Evolutionary conservation across 139 green algal species (phyloP), one percentile per base, ranked within the genome.

Genomic region (Chara braunii): DNA sequence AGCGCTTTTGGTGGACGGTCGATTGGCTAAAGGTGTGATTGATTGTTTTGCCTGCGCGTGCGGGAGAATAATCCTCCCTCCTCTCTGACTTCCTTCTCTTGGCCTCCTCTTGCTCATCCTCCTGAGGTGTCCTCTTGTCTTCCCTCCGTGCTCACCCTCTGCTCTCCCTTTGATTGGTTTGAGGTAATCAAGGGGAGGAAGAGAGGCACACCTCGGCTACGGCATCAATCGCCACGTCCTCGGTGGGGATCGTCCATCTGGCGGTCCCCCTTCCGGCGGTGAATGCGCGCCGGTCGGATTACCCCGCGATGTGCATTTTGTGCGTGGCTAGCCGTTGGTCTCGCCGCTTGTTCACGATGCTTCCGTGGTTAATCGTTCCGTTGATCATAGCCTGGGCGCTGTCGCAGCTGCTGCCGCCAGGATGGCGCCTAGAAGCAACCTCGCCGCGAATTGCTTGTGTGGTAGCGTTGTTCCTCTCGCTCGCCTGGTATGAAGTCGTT

Each of bases 401-500:
- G 44, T 65, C 45, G 28, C 45, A 68, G 43, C 3, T 48, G 4
- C 44, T 69, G 23, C 60, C 60, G 6, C 11, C 3, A 3, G 45
- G 60, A 44, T 69, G 43, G 43, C 43, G 44, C 22, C 11, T 66
- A 30, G 45, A 69, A 24, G 43, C 60, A 26, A 69, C 44, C 2
- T 69, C 60, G 23, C 60, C 60, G 23, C 60, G 60, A 22, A 28
- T 68, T 12, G n/a, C 26, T 3, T 69, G 60, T 24, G 60, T 34
- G 23, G 9, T 12, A 9, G 26, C 43, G 6, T 28, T 69, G 3
- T 28, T 69, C 5, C 4, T 69, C 4, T 65, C n/a, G 3, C 11
- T 69, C 4, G 60, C 60, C 3, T 69, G 60, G 60, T 68, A 68
- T 48, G 60, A 69, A 24, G 14, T 69, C 14, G 45, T 24, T 7